Evolutionary conservation across 345 rosid genomes (phyloP), one percentile per base, ranked within the genome.

Genomic region (Mangifera indica): DNA sequence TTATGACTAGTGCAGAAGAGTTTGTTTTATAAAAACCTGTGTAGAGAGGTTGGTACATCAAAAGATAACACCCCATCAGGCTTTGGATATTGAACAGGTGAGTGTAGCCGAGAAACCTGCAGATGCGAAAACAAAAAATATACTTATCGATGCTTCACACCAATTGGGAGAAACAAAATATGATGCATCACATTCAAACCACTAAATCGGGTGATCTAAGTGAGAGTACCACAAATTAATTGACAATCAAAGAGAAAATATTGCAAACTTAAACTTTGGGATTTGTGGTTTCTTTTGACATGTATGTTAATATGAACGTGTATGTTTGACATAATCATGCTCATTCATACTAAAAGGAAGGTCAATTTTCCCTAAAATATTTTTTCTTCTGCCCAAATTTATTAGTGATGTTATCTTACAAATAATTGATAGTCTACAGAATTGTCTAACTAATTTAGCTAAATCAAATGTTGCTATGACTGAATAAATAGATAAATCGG

Each of bases 21-120:
- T 29, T 67, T 17, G 20, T 37, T 45, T 1, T 46, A 52, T 25
- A 48, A 51, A 70, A 77, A 94, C 98, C 97, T 94, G 92, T 94
- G 93, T 77, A 94, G 75, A 63, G 97, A 94, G 17, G 95, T 94
- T 67, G 89, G 94, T 71, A 94, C 79, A 63, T 94, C 98, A 77
- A 94, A 91, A 22, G 98, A 90, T 60, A 94, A 70, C 76, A 84
- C 74, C 24, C 97, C 96, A 80, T 94, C 97, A 62, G 98, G 97
- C 72, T 89, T 89, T 20, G 95, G 88, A 82, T 94, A 91, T 52
- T 87, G 84, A 70, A 92, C 78, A 13, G 91, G 92, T 18, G 82
- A 77, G 80, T 87, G 90, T 73, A 79, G 66, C 56, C 57, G 78
- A 61, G 97, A 90, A 81, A 78, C 81, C 98, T 94, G 90, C 77